A percentile compares a stretch with the other conserved stretches of the same genome.
Evolutionary conservation across 139 green algal genomes (phyloP).

Genomic region (Asterochloris sp.): DNA sequence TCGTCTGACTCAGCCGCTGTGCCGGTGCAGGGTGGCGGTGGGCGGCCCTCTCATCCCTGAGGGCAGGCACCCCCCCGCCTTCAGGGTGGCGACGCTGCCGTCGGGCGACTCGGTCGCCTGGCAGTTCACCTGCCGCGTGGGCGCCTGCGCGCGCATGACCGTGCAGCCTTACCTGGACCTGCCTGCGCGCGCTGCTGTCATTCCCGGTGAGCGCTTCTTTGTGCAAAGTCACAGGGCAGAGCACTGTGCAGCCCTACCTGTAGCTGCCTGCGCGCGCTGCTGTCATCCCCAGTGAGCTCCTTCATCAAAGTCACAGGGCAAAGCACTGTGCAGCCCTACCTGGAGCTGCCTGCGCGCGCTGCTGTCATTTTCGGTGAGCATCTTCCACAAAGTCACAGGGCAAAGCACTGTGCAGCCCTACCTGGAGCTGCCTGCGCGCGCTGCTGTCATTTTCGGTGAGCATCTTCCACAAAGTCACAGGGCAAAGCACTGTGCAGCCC

Average conservation of each 20-base stretch:
- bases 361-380: neutral
- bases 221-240: neutral
- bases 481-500: neutral
- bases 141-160: conserved; percentile 16
- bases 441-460: neutral
- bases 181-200: conserved; percentile 6
- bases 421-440: neutral
- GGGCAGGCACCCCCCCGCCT: neutral
- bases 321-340: neutral
- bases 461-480: neutral
- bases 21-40: conserved; percentile 16
- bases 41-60: conserved; percentile 17
- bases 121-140: conserved; percentile 8
- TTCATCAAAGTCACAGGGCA: neutral
- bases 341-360: neutral
- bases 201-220: neutral
- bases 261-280: too few species aligned
- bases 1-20: neutral
- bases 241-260: neutral
- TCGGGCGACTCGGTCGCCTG: neutral
- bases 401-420: neutral
- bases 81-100: conserved; percentile 16
- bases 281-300: neutral
- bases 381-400: neutral
- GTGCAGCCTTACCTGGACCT: conserved; percentile 24